A percentile compares a stretch with the other conserved stretches of the same genome.
These are phyloP conservation scores for Scorias spongiosa DNA, from an alignment of 2,329 filamentous ascomycete species.

Conservation along the genomic window DNA sequence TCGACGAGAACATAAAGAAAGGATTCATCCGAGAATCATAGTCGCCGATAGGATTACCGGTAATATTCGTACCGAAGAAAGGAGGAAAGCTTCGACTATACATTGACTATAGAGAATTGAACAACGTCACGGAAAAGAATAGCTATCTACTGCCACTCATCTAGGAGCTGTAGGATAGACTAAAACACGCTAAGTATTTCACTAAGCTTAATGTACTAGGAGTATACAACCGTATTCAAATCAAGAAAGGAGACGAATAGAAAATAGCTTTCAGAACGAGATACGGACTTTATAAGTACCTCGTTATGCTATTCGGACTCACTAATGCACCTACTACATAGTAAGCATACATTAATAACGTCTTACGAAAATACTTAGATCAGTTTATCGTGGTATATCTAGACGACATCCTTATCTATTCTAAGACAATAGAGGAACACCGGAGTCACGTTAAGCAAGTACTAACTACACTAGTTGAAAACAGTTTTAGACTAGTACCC, in stretches of 20 bases:
- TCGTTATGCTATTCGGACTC: not conserved
- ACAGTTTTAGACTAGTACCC: slow-evolving; percentile 3
- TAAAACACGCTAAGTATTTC: not conserved
- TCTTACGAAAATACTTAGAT: not conserved
- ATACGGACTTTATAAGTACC: not conserved
- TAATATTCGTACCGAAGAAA: not conserved
- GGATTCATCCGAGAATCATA: not conserved
- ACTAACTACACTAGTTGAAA: not conserved
- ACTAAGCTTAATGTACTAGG: not conserved
- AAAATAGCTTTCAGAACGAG: not conserved
- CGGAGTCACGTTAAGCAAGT: not conserved
- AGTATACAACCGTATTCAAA: not conserved
- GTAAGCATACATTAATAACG: not conserved
- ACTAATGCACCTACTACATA: not conserved
- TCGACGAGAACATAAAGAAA: not conserved
- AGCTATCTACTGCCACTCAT: not conserved
- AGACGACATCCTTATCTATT: not conserved
- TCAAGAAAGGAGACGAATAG: not conserved
- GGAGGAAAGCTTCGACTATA: not conserved
- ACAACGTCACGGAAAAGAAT: not conserved
- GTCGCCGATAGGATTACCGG: not conserved
- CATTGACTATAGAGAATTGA: not conserved
- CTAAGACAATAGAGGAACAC: not conserved
- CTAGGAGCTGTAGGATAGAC: slow-evolving; percentile 1
- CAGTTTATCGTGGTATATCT: not conserved